A percentile compares a stretch with the other conserved stretches of the same genome.
Conservation (phyloP, 2,329 filamentous ascomycete species). For the Chaetomium globosum region DNA sequence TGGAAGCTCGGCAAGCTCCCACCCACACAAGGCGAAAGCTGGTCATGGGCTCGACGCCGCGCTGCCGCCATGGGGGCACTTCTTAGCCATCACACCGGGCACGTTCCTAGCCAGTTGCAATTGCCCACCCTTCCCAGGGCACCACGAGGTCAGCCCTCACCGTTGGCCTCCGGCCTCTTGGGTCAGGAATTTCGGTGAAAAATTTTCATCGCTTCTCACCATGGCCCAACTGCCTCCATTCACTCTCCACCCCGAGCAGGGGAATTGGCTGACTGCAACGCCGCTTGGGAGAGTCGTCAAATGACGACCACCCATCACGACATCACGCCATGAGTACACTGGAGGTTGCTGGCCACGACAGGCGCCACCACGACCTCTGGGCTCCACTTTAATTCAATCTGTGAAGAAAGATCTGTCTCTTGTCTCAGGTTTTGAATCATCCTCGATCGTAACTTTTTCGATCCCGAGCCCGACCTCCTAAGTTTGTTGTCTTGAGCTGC, state of each 20-base stretch:
- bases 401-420: not conserved
- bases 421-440: not conserved
- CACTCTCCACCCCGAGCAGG: not conserved
- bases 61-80: not conserved
- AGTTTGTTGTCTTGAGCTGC: not conserved
- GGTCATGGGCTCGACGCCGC: conserved; percentile 28
- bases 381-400: not conserved
- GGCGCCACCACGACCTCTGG: not conserved
- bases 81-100: conserved; percentile 27
- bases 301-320: conserved; percentile 23
- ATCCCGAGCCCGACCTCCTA: not conserved
- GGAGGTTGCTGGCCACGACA: conserved; percentile 1
- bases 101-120: conserved; percentile 22
- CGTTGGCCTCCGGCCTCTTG: conserved; percentile 6
- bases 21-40: conserved; percentile 6
- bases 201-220: conserved; percentile 14
- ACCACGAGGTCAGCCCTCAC: conserved; percentile 13
- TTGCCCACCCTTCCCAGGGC: not conserved
- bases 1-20: conserved; percentile 7
- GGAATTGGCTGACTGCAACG: not conserved
- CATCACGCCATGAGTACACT: conserved; percentile 33
- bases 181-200: conserved; percentile 15
- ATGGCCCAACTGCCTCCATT: not conserved
- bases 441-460: not conserved
- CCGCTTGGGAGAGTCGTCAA: not conserved